Percentiles rank a stretch among this genome's conserved stretches.
Evolutionary conservation across 2,329 filamentous ascomycete genomes (phyloP).

Genomic region (Colletotrichum sublineola): DNA sequence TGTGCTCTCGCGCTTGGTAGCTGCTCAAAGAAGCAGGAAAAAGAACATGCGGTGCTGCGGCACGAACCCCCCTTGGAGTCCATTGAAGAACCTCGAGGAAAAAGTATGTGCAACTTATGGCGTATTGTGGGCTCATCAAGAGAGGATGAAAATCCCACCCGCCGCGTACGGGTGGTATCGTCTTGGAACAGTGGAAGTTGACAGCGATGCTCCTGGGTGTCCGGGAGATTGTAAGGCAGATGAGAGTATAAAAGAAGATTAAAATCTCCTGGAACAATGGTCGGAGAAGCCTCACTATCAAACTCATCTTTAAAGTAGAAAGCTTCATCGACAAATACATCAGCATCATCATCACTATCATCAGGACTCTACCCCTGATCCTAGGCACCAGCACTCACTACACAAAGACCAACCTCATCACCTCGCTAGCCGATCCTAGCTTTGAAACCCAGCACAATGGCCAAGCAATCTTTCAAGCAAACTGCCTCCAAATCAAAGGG

Average conservation of each 20-base stretch:
- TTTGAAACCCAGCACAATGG: not conserved
- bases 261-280: not conserved
- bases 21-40: not conserved
- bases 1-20: not conserved
- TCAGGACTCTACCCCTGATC: not conserved
- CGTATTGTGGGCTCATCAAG: not conserved
- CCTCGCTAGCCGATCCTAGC: no score
- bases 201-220: not conserved
- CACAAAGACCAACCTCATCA: not conserved
- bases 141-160: not conserved
- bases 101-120: slow-evolving; percentile 26
- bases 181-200: not conserved
- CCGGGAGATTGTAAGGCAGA: no score
- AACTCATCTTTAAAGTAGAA: not conserved
- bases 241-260: not conserved
- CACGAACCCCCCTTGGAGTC: not conserved
- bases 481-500: slow-evolving; percentile 25
- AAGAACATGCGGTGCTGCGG: slow-evolving; percentile 12
- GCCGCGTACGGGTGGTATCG: not conserved
- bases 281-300: not conserved
- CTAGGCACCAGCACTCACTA: no score
- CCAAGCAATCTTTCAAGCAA: slow-evolving; percentile 26
- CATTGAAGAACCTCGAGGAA: slow-evolving; percentile 5
- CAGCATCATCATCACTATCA: not conserved
- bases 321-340: not conserved